Conservation (phyloP, 495 filamentous ascomycete species). For the Neurospora sp. region DNA sequence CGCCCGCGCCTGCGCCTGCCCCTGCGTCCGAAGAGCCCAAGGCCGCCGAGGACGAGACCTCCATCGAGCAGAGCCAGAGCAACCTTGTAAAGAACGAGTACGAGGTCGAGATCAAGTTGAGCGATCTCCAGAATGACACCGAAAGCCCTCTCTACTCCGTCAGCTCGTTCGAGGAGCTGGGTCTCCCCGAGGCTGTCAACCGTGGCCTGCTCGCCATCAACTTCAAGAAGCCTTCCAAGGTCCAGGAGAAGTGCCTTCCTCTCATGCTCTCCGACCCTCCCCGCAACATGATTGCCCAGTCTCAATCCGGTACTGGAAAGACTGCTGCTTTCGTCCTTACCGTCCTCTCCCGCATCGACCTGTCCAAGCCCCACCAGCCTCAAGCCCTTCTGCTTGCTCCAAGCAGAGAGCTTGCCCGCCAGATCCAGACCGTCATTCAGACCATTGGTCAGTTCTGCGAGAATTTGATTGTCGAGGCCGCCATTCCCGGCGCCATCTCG, state of each 20-base stretch:
- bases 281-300: conserved; percentile 89
- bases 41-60: conserved; percentile 12
- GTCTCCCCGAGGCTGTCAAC: conserved; percentile 47
- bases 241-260: conserved; percentile 87
- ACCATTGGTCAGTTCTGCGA: conserved; percentile 74
- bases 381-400: conserved; percentile 88
- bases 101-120: conserved; percentile 80
- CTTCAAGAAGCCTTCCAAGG: conserved; percentile 92
- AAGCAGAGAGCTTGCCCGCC: conserved; percentile 87
- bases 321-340: conserved; percentile 94
- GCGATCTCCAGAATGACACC: conserved; percentile 75
- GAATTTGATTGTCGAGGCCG: conserved; percentile 59
- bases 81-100: conserved; percentile 64
- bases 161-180: conserved; percentile 75
- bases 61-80: conserved; percentile 4
- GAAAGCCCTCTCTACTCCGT: conserved; percentile 81
- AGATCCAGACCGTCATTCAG: conserved; percentile 76
- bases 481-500: conserved; percentile 65
- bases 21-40: conserved; percentile 33
- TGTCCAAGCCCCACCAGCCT: conserved; percentile 51
- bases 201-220: conserved; percentile 64
- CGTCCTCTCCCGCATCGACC: conserved; percentile 74
- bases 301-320: conserved; percentile 97
- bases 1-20: conserved; percentile 45
- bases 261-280: conserved; percentile 76